Conservation (phyloP, 805 yeast species). For the Torulaspora delbrueckii region DNA sequence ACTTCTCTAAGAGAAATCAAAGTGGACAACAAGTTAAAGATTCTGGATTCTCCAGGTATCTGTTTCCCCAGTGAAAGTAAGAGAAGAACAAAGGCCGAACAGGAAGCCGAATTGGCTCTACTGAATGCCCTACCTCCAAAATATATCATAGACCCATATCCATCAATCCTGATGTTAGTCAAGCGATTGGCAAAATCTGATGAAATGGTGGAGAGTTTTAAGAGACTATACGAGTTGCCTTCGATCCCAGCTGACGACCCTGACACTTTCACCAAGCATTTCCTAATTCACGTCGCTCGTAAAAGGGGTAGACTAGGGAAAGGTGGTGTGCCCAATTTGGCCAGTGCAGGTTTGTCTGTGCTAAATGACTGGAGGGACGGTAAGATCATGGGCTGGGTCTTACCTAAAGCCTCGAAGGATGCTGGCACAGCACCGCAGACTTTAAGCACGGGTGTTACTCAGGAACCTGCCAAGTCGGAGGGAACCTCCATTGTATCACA, state of each 20-base stretch:
- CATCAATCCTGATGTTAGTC: constrained; percentile 72
- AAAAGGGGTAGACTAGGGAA: constrained; percentile 85
- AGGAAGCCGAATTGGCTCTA: constrained; percentile 83
- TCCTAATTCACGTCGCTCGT: constrained; percentile 89
- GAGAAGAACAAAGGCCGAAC: constrained; percentile 52
- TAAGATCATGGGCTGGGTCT: constrained; percentile 82
- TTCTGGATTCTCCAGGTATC: constrained; percentile 95
- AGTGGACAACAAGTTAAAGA: constrained; percentile 80
- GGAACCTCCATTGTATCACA: constrained; percentile 76
- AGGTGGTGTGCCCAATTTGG: constrained; percentile 89
- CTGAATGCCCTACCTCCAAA: constrained; percentile 88
- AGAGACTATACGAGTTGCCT: constrained; percentile 70
- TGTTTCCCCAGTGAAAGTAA: constrained; percentile 76
- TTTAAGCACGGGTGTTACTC: constrained; percentile 33
- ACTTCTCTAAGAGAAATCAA: constrained; percentile 88
- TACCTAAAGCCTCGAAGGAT: constrained; percentile 55
- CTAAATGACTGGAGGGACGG: constrained; percentile 98
- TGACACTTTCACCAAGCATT: constrained; percentile 75
- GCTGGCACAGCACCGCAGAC: constrained; percentile 32
- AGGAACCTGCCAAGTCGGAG: constrained; percentile 43
- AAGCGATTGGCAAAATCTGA: constrained; percentile 68
- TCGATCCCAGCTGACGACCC: constrained; percentile 67
- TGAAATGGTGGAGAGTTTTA: constrained; percentile 74
- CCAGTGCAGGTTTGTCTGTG: constrained; percentile 75
- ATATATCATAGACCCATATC: constrained; percentile 74